These are phyloP conservation scores for Didymella keratinophila DNA, from an alignment of 2,329 filamentous ascomycete species.

Conservation along the genomic window DNA sequence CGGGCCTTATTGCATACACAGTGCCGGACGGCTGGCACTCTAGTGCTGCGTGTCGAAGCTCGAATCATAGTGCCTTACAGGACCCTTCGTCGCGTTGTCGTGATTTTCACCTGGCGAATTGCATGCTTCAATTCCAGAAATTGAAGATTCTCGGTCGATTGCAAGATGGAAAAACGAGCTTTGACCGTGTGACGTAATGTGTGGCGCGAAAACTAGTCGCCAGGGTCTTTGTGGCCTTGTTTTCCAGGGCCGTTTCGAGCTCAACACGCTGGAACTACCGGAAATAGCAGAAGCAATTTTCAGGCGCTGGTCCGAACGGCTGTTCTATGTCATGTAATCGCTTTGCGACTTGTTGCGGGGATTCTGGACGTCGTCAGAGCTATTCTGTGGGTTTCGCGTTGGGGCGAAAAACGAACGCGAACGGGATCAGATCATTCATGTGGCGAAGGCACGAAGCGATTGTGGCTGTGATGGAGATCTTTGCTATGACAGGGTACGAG, in stretches of 20 bases:
- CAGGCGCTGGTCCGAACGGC: not conserved
- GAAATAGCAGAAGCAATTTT: not conserved
- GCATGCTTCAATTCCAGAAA: slow-evolving; percentile 20
- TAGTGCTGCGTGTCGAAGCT: not conserved
- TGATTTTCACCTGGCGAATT: slow-evolving; percentile 7
- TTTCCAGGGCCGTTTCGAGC: not conserved
- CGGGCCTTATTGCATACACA: not conserved
- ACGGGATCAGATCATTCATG: slow-evolving; percentile 10
- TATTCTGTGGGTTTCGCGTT: slow-evolving; percentile 1
- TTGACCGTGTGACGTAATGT: slow-evolving; percentile 22
- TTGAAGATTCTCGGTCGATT: slow-evolving; percentile 20
- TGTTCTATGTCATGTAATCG: not conserved
- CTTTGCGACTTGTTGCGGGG: not conserved
- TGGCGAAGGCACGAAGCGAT: slow-evolving; percentile 15
- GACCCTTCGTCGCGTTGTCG: not conserved
- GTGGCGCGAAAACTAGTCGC: slow-evolving; percentile 23
- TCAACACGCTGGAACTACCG: not conserved
- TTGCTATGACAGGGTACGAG: slow-evolving; percentile 6
- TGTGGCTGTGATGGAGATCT: slow-evolving; percentile 31
- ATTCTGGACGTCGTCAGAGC: not conserved
- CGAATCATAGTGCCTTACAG: not conserved
- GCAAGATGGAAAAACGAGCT: slow-evolving; percentile 29
- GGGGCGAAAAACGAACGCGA: slow-evolving; percentile 6
- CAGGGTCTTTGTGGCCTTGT: slow-evolving; percentile 5
- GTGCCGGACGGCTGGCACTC: not conserved